Evolutionary conservation across 106 monocot species (phyloP).

Genomic region (Amphibolis antarctica): DNA sequence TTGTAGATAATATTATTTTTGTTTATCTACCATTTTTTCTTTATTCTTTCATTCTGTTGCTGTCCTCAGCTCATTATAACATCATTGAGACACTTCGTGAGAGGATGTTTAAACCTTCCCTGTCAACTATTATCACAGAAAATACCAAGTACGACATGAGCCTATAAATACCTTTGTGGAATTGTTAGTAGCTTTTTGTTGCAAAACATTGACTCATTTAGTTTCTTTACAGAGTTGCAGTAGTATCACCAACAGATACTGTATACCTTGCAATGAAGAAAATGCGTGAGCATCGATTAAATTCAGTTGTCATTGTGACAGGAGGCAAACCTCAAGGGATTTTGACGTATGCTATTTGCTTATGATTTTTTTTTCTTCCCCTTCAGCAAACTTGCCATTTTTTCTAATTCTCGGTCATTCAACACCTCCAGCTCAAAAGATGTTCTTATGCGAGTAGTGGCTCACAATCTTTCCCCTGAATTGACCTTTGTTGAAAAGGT

Average conservation of each 20-base stretch:
- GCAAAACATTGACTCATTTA: not conserved
- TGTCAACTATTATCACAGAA: constrained; percentile 69
- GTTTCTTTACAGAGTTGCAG: constrained; percentile 47
- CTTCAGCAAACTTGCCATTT: not conserved
- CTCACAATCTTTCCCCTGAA: constrained; percentile 87
- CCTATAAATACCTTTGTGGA: no score
- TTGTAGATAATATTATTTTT: not conserved
- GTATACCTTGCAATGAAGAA: constrained; percentile 77
- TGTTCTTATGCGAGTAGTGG: constrained; percentile 90
- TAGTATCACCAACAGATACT: constrained; percentile 87
- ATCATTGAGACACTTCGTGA: constrained; percentile 89
- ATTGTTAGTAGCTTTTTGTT: not conserved
- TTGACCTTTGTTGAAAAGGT: constrained; percentile 96
- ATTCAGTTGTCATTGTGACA: constrained; percentile 56
- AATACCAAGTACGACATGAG: constrained; percentile 45
- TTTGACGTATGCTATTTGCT: constrained; percentile 52
- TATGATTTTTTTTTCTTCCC: not conserved
- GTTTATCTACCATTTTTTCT: not conserved
- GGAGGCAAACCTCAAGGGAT: constrained; percentile 78
- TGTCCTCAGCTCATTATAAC: constrained; percentile 68
- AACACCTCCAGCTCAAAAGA: constrained; percentile 78
- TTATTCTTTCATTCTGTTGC: constrained; percentile 6
- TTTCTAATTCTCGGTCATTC: not conserved
- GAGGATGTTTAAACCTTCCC: constrained; percentile 90
- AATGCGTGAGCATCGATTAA: constrained; percentile 78